phyloP scores from a whole-genome alignment of 768 basidiomycete genomes.

The Crassisporium funariophilum region DNA sequence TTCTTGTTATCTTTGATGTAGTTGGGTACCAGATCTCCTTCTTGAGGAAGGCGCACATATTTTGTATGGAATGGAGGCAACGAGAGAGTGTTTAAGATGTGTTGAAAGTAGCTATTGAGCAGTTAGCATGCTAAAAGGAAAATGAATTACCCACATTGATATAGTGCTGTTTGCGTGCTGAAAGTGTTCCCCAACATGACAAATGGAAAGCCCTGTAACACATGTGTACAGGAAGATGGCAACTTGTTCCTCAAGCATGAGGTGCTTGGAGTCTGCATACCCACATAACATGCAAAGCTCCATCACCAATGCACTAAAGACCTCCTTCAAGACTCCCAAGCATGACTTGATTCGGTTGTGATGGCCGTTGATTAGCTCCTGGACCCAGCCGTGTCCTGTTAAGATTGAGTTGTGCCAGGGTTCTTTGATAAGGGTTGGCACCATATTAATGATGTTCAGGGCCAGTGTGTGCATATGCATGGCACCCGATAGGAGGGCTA shows the following conservation, averaged over 20 bases:
- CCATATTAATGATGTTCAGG: no score
- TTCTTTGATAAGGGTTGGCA: no score
- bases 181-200: constrained; percentile 31
- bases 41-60: constrained; percentile 13
- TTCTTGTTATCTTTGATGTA: constrained; percentile 27
- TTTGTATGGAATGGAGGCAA: constrained; percentile 4
- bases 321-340: neutral
- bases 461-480: no score
- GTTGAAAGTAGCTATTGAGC: neutral
- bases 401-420: constrained; percentile 4
- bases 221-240: constrained; percentile 31
- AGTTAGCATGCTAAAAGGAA: neutral
- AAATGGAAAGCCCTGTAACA: constrained; percentile 25
- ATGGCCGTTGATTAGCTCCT: constrained; percentile 5
- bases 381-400: neutral
- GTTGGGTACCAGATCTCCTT: constrained; percentile 13
- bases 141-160: neutral
- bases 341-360: neutral
- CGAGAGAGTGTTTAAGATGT: neutral
- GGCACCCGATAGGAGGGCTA: no score
- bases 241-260: constrained; percentile 26
- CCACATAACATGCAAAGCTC: constrained; percentile 9
- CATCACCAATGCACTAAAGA: constrained; percentile 9
- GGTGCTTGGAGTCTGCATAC: constrained; percentile 25
- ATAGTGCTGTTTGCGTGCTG: constrained; percentile 9